Conservation (phyloP, 768 basidiomycete species). For the Fistulinella prunicolor region DNA sequence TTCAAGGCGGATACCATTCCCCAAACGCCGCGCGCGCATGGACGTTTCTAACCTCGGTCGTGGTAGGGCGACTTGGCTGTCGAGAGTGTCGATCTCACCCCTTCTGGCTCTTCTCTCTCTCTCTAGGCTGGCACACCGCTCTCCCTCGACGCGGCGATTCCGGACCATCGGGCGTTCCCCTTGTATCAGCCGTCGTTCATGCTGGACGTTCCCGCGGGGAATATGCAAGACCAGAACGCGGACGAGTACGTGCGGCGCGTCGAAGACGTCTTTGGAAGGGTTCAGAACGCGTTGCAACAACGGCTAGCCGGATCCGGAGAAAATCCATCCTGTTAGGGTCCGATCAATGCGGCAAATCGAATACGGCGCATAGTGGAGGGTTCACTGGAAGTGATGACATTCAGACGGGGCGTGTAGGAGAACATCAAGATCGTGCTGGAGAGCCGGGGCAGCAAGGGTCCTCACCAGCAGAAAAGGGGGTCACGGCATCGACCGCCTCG, state of each 20-base stretch:
- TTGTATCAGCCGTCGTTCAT: slow-evolving; percentile 79
- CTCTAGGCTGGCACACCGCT: slow-evolving; percentile 54
- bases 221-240: slow-evolving; percentile 71
- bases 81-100: neutral
- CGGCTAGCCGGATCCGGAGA: slow-evolving; percentile 9
- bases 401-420: no score
- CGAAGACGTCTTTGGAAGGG: slow-evolving; percentile 38
- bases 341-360: neutral
- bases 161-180: slow-evolving; percentile 72
- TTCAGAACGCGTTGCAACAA: slow-evolving; percentile 25
- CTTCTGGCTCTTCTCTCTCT: neutral
- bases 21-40: slow-evolving; percentile 86
- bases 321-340: neutral
- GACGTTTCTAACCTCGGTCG: slow-evolving; percentile 75
- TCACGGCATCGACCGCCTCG: no score
- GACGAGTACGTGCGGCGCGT: slow-evolving; percentile 51
- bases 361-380: no score
- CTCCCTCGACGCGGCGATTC: slow-evolving; percentile 60
- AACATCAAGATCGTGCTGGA: no score
- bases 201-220: slow-evolving; percentile 70
- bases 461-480: no score
- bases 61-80: slow-evolving; percentile 31
- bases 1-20: slow-evolving; percentile 75
- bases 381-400: no score
- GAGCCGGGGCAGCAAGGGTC: no score